A percentile compares a stretch with the other conserved stretches of the same genome.
Conservation (phyloP, 169 alveolate species). For the Hepatocystis sp. region DNA sequence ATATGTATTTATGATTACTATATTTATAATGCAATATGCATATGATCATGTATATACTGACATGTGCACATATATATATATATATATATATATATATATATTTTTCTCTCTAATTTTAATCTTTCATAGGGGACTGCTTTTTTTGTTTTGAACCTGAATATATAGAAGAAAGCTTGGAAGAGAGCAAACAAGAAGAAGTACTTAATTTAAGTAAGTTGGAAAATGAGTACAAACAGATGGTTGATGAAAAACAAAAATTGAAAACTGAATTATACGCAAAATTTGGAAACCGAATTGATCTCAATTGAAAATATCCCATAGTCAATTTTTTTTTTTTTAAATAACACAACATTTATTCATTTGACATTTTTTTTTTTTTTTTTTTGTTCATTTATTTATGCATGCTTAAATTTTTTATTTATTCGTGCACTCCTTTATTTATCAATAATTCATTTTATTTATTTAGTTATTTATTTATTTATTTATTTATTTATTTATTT, state of each 20-base stretch:
- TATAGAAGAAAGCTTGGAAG: slow-evolving; percentile 40
- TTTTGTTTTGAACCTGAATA: slow-evolving; percentile 43
- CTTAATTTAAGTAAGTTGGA: slow-evolving; percentile 50
- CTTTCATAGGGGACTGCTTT: slow-evolving; percentile 57
- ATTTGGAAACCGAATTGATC: slow-evolving; percentile 73
- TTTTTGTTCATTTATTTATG: no score
- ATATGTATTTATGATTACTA: no score
- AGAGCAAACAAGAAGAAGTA: slow-evolving; percentile 27
- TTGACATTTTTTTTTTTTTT: no score
- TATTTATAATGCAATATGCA: no score
- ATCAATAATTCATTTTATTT: no score
- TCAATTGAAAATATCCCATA: slow-evolving; percentile 24
- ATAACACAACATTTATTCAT: no score
- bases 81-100: background rate
- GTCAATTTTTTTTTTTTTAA: no score
- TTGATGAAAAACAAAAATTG: slow-evolving; percentile 48
- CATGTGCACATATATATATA: background rate
- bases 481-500: no score
- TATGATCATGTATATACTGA: background rate
- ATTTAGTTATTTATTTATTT: no score
- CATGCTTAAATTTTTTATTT: no score
- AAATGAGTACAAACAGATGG: slow-evolving; percentile 38
- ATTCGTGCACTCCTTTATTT: no score
- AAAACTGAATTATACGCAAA: slow-evolving; percentile 75
- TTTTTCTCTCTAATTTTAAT: background rate